Evolutionary conservation across 108 stramenopile genomes (phyloP).

Genomic region (Aurantiochytrium sp.): DNA sequence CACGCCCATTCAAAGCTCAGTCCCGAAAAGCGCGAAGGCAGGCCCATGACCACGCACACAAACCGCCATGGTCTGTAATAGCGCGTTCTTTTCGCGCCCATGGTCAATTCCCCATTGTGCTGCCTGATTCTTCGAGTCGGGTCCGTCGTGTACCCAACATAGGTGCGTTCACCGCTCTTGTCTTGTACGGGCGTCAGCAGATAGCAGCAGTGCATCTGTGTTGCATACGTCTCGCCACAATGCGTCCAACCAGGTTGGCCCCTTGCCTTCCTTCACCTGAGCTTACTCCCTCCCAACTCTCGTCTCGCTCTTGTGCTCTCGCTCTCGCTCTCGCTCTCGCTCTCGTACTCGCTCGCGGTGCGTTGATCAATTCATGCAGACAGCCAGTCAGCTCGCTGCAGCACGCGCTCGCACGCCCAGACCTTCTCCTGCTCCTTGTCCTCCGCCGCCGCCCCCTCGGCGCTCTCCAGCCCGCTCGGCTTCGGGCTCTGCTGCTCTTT

Average conservation of each 20-base stretch:
- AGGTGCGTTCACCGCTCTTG: background rate
- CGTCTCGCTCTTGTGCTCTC: too few species aligned
- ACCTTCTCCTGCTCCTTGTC: too few species aligned
- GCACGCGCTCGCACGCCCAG: too few species aligned
- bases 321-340: too few species aligned
- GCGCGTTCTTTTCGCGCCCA: background rate
- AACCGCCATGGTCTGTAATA: background rate
- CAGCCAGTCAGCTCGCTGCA: too few species aligned
- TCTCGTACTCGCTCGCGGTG: too few species aligned
- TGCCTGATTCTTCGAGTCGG: background rate
- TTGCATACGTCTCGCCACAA: background rate
- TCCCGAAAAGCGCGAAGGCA: background rate
- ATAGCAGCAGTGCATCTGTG: conserved; percentile 3
- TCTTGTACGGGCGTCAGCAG: background rate
- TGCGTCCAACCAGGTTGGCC: background rate
- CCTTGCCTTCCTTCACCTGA: background rate
- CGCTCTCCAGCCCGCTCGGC: too few species aligned
- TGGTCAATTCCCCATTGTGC: background rate
- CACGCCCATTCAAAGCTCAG: background rate
- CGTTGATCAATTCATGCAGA: too few species aligned
- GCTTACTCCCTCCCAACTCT: background rate
- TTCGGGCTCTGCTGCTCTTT: too few species aligned
- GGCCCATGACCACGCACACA: conserved; percentile 6
- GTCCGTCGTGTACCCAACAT: conserved; percentile 1
- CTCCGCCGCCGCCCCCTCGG: too few species aligned